Evolutionary conservation across 2,329 filamentous ascomycete species (phyloP), one percentile per base, ranked within the genome.

Genomic region (Emydomyces testavorans): DNA sequence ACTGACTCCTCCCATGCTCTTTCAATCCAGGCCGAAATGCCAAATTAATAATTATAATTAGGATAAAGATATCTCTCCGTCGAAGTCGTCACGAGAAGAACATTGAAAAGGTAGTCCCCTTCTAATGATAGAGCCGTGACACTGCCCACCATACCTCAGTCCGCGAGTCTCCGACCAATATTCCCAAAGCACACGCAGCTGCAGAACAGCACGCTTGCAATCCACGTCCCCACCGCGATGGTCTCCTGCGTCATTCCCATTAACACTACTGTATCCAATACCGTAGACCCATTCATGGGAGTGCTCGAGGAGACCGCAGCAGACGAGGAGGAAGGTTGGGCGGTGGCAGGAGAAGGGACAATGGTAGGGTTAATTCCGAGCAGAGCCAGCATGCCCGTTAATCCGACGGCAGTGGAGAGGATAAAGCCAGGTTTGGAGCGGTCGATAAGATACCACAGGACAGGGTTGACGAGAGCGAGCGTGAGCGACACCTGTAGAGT

Each of bases 131-230:
- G 29, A 21, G 16, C 36, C 5, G 23, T 21, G 11, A 21, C 21
- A 11, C 3, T n/a, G 2, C 20, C 24, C 3, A 4, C 1, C 18
- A 10, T 6, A 32, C 11, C 20, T 43, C 34, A 48, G 10, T 31
- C 29, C 6, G 48, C 38, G 20, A 96, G 67, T 52, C 85, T 75
- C 53, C 92, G 75, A 10, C 92, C 92, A 60, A 98, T 87, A 61
- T 94, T 96, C 8, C 92, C 92, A 71, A 98, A 95, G 66, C 89
- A 95, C 7, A 96, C 79, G 57, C 86, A 88, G 60, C 86, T 93
- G 67, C 92, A 95, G 63, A 95, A 98, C 43, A 98, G 68, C 21
- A 96, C 88, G 60, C 87, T 94, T 20, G 90, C 74, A 60, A 94
- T 83, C 90, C 92, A 98, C 3, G 88, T 85, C 10, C 80, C 82